A percentile compares a stretch with the other conserved stretches of the same genome.
Conservation (phyloP, 306 rosid genomes). For the Corylus heterophylla region DNA sequence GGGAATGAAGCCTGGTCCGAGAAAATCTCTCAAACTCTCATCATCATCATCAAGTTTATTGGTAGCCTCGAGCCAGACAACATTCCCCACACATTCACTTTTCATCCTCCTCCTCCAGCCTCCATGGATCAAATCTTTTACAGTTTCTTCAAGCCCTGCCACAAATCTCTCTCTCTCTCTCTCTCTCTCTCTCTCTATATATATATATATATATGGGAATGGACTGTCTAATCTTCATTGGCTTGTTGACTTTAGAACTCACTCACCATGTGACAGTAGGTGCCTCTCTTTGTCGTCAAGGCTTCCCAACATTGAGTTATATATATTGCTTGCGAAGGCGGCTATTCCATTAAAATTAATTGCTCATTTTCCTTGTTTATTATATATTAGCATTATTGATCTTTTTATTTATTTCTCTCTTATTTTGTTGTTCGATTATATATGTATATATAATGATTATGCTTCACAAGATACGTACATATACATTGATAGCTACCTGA, state of each 20-base stretch:
- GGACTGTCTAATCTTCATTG: background rate
- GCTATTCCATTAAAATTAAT: conserved; percentile 11
- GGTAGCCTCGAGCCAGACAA: conserved; percentile 36
- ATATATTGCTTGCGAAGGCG: conserved; percentile 37
- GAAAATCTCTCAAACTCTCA: conserved; percentile 12
- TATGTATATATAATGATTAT: no score
- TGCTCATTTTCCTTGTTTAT: background rate
- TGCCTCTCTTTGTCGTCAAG: conserved; percentile 58
- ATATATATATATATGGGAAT: no score
- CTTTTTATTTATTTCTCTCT: background rate
- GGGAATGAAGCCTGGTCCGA: conserved; percentile 72
- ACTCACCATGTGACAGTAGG: conserved; percentile 24
- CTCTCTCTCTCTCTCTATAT: no score
- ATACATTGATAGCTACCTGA: no score
- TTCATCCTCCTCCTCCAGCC: conserved; percentile 16
- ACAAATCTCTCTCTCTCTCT: no score
- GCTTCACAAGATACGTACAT: no score
- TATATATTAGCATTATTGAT: background rate
- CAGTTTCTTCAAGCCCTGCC: no score
- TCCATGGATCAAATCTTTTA: background rate
- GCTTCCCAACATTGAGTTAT: conserved; percentile 47
- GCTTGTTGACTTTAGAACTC: conserved; percentile 39
- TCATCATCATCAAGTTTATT: background rate
- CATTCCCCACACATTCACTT: conserved; percentile 52
- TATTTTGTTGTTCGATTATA: background rate